phyloP scores from a whole-genome alignment of 2,329 filamentous ascomycete genomes.

The Colletotrichum liriopes region DNA sequence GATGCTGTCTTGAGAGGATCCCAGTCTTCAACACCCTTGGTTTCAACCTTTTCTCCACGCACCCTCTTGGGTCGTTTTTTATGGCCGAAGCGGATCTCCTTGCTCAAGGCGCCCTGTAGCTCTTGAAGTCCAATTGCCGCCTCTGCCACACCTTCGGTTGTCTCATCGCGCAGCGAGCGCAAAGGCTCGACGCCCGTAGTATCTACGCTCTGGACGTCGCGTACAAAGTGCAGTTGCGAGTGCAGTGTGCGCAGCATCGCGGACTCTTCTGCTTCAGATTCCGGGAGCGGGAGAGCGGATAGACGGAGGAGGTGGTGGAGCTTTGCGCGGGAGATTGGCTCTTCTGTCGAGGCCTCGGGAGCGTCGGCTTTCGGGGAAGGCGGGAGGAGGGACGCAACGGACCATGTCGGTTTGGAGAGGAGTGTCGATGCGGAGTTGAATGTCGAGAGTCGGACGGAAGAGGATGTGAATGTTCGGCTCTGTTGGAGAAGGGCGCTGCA shows the following conservation, averaged over 20 bases:
- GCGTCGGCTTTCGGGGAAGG: constrained; percentile 43
- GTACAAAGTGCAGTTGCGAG: constrained; percentile 92
- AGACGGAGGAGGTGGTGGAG: constrained; percentile 90
- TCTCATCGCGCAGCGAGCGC: constrained; percentile 86
- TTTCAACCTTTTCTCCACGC: constrained; percentile 54
- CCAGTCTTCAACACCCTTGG: constrained; percentile 73
- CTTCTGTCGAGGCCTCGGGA: constrained; percentile 49
- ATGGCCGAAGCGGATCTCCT: constrained; percentile 75
- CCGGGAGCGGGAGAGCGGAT: constrained; percentile 86
- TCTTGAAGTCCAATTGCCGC: constrained; percentile 72
- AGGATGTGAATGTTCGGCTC: constrained; percentile 40
- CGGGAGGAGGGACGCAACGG: constrained; percentile 81
- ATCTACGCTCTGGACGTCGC: constrained; percentile 84
- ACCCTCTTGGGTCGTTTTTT: constrained; percentile 61
- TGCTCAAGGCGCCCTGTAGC: constrained; percentile 69
- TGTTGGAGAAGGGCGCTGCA: constrained; percentile 24
- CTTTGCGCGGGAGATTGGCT: constrained; percentile 74
- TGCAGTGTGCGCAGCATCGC: constrained; percentile 82
- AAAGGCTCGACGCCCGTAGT: constrained; percentile 82
- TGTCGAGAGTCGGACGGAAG: constrained; percentile 3
- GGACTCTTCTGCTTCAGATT: constrained; percentile 73
- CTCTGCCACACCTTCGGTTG: constrained; percentile 66
- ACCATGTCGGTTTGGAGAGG: constrained; percentile 85
- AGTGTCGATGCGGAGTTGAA: constrained; percentile 51
- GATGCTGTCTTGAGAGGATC: constrained; percentile 78